Evolutionary conservation across 768 basidiomycete species (phyloP).

Genomic region (Boletus huronensis): DNA sequence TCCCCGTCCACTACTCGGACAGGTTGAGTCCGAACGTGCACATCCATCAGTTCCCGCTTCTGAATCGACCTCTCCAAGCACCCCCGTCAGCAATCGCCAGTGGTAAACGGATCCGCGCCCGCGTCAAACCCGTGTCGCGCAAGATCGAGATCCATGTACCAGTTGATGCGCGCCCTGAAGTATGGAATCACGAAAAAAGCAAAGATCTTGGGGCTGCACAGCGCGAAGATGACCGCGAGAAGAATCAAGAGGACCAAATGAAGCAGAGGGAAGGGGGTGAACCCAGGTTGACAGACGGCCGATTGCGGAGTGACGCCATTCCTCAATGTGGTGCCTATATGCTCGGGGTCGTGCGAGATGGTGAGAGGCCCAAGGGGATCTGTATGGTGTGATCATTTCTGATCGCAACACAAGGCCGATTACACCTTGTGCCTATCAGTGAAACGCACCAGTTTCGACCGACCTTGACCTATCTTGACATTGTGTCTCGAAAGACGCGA

Average conservation of each 20-base stretch:
- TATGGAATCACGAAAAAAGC: conserved; percentile 74
- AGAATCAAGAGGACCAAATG: conserved; percentile 57
- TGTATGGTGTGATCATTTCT: conserved; percentile 6
- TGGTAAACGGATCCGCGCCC: conserved; percentile 75
- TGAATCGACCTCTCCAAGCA: conserved; percentile 67
- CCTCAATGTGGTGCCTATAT: conserved; percentile 63
- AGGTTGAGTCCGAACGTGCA: conserved; percentile 61
- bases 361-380: conserved; percentile 37
- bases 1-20: conserved; percentile 74
- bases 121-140: conserved; percentile 60
- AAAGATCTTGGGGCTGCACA: conserved; percentile 63
- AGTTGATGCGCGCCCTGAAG: conserved; percentile 73
- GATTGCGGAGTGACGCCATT: conserved; percentile 71
- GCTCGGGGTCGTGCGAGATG: conserved; percentile 72
- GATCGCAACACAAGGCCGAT: conserved; percentile 44
- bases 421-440: conserved; percentile 75
- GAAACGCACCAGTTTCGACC: conserved; percentile 83
- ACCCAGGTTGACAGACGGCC: conserved; percentile 62
- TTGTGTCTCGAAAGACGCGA: conserved; percentile 59
- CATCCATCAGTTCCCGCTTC: conserved; percentile 77
- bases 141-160: conserved; percentile 78
- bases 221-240: conserved; percentile 73
- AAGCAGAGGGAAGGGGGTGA: conserved; percentile 51
- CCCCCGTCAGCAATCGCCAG: conserved; percentile 70
- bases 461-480: conserved; percentile 76